Percentiles rank a stretch among this genome's conserved stretches.
Conservation (phyloP, 2,329 filamentous ascomycete species). For the Lasiodiplodia citricola region DNA sequence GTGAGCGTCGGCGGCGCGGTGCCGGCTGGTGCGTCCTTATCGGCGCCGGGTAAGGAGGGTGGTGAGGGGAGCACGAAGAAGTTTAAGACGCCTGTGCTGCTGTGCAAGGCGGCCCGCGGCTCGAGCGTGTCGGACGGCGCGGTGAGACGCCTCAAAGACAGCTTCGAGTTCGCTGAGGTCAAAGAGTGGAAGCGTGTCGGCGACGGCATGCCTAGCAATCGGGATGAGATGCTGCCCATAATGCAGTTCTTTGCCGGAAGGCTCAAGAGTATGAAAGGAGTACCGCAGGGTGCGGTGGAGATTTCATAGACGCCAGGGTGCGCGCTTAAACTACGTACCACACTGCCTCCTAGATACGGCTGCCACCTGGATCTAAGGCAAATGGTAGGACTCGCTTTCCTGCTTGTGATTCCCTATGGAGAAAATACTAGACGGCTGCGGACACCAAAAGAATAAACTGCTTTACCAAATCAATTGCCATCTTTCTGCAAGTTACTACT, state of each 20-base stretch:
- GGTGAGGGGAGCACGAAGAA: constrained; percentile 52
- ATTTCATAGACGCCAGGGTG: not conserved
- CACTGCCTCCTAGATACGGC: not conserved
- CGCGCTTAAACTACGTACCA: not conserved
- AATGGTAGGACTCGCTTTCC: not conserved
- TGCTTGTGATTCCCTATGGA: too few species aligned
- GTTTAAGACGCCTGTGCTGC: constrained; percentile 66
- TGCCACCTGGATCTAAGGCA: not conserved
- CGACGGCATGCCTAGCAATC: constrained; percentile 80
- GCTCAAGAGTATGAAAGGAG: constrained; percentile 47
- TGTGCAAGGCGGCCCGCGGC: constrained; percentile 60
- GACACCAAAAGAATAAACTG: too few species aligned
- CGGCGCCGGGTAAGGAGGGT: too few species aligned
- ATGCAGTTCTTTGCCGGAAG: constrained; percentile 82
- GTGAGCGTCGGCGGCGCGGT: constrained; percentile 68
- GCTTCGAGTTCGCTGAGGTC: constrained; percentile 60
- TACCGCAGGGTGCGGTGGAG: constrained; percentile 18
- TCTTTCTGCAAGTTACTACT: too few species aligned
- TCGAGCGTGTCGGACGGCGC: constrained; percentile 66
- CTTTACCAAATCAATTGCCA: too few species aligned
- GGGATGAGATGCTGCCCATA: constrained; percentile 86
- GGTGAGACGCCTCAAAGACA: constrained; percentile 66
- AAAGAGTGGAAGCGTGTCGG: constrained; percentile 55
- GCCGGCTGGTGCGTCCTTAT: constrained; percentile 45
- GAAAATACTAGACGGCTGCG: too few species aligned